Evolutionary conservation across 169 alveolate species (phyloP).

Genomic region (Miamiensis avidus): DNA sequence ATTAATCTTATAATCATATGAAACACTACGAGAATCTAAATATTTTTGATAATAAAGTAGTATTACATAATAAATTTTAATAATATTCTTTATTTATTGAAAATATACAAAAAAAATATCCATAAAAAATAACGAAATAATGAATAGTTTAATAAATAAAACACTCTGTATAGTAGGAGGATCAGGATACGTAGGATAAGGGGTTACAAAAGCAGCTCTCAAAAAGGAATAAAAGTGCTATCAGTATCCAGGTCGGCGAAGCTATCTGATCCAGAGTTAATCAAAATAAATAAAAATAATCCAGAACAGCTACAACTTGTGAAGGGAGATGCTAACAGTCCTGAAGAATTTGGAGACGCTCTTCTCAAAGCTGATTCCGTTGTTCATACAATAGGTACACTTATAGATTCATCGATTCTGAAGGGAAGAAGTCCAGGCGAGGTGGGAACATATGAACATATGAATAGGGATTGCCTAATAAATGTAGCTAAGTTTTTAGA

Average conservation of each 20-base stretch:
- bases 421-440: slow-evolving; percentile 48
- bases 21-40: too few relatives aligned
- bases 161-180: slow-evolving; percentile 23
- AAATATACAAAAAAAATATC: too few relatives aligned
- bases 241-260: slow-evolving; percentile 39
- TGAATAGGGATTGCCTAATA: slow-evolving; percentile 57
- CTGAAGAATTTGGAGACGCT: slow-evolving; percentile 42
- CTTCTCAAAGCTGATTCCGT: slow-evolving; percentile 51
- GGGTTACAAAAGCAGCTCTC: slow-evolving; percentile 25
- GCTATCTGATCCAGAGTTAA: background rate
- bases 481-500: slow-evolving; percentile 44
- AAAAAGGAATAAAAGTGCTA: slow-evolving; percentile 31
- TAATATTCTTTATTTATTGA: too few relatives aligned
- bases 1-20: too few relatives aligned
- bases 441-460: slow-evolving; percentile 53
- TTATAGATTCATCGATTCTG: slow-evolving; percentile 44
- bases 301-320: background rate
- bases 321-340: slow-evolving; percentile 57
- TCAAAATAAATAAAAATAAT: slow-evolving; percentile 19
- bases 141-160: background rate
- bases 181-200: slow-evolving; percentile 44
- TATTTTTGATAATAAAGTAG: too few relatives aligned
- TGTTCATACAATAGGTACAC: slow-evolving; percentile 65
- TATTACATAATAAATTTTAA: too few relatives aligned
- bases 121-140: too few relatives aligned